These are phyloP conservation scores for Ogataea polymorpha DNA, from an alignment of 805 yeast species.

Conservation along the genomic window DNA sequence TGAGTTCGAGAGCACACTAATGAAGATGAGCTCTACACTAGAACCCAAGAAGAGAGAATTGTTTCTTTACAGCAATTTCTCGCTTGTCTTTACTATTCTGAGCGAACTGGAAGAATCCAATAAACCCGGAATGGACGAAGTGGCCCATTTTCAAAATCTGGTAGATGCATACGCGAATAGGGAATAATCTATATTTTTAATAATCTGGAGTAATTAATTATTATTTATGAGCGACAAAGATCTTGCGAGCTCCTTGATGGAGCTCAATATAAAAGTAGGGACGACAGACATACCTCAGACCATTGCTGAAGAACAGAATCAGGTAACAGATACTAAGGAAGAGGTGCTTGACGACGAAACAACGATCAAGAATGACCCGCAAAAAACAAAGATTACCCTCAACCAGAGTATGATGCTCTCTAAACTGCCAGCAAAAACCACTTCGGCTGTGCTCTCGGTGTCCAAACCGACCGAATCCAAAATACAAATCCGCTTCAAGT, in stretches of 20 bases:
- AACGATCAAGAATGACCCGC: conserved; percentile 18
- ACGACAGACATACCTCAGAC: conserved; percentile 3
- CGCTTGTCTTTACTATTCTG: conserved; percentile 57
- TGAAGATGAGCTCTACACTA: conserved; percentile 57
- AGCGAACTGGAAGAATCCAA: conserved; percentile 35
- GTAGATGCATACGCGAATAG: conserved; percentile 19
- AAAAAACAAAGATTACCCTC: conserved; percentile 30
- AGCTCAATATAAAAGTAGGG: conserved; percentile 21
- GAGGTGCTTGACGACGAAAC: conserved; percentile 10
- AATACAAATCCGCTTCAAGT: conserved; percentile 51
- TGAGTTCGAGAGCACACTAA: conserved; percentile 76
- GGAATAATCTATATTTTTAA: neutral
- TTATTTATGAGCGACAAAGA: conserved; percentile 4
- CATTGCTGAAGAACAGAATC: conserved; percentile 4
- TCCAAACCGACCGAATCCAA: conserved; percentile 25
- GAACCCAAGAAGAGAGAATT: conserved; percentile 54
- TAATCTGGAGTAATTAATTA: neutral
- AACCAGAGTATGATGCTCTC: conserved; percentile 28
- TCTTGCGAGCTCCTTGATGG: conserved; percentile 17
- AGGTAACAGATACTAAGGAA: conserved; percentile 2
- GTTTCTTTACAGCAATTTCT: conserved; percentile 72
- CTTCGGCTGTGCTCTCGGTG: conserved; percentile 21
- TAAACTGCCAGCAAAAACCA: conserved; percentile 23
- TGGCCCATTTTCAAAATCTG: conserved; percentile 21
- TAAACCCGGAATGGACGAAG: conserved; percentile 17